Evolutionary conservation across 1,139 yeast species (phyloP), one percentile per base, ranked within the genome.

Genomic region (Geotrichum phurueaensis): DNA sequence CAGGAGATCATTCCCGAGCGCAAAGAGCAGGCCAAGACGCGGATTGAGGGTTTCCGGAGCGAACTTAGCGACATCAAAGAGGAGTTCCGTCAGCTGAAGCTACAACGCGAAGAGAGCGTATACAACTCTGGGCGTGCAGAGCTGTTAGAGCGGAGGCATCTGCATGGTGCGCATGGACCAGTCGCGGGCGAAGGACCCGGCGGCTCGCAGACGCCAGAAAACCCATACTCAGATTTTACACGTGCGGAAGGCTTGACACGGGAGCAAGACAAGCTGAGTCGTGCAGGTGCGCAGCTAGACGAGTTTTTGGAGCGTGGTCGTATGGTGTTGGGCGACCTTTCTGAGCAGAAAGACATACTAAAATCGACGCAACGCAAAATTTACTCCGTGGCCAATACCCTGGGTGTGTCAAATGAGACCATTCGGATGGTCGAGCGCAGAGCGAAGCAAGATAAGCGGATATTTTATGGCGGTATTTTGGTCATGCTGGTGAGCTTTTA

Each of bases 291-390:
- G 62, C 96, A 89, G 70, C 76, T 94, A 65, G 99, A 94, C 71
- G 91, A 89, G 66, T 90, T 94, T 56, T 75, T 94, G 59, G 97
- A 89, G 69, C 87, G 90, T 85, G 98, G 97, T 0, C 84, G 87
- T 64, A 82, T 83, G 61, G 91, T 96, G 1, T 82, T 91, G 66
- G 96, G 89, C 59, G 97, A 92, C 70, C 79, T 94, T 36, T 87
- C 89, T 36, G 92, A 87, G 60, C 98, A 94, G 71, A 88, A 89
- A 71, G 87, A 86, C 68, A 79, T 85, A 29, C 79, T 94, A 63
- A 78, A 82, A 64, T 79, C 78, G 62, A 79, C 94, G 47, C 91
- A 87, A 65, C 77, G 81, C 51, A 83, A 81, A 65, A 80, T 94
- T 76, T 84, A 85, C 60, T 81, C 84, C 60, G 82, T 90, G 45